phyloP scores from a whole-genome alignment of 495 filamentous ascomycete species.

The Xylaria telfairii region DNA sequence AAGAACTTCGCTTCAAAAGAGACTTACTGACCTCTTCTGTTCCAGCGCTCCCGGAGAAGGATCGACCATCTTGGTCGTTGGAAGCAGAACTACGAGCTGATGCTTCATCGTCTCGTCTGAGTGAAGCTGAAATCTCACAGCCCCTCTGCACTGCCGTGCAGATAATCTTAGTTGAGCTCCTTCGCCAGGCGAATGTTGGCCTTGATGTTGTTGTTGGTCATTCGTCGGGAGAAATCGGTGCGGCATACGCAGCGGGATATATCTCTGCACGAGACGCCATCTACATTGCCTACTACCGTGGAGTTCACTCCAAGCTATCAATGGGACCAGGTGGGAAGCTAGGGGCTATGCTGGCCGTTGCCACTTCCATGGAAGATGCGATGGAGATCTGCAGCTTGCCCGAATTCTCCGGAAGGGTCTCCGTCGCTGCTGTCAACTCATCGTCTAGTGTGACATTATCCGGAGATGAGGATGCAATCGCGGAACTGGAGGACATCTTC shows the following conservation, averaged over 20 bases:
- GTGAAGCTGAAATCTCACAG: slow-evolving; percentile 48
- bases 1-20: not conserved
- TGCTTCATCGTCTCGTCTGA: slow-evolving; percentile 32
- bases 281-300: slow-evolving; percentile 56
- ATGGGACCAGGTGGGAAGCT: too few relatives aligned
- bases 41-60: too few relatives aligned
- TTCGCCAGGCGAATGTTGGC: slow-evolving; percentile 49
- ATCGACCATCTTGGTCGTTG: slow-evolving; percentile 36
- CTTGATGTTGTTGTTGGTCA: slow-evolving; percentile 60
- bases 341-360: slow-evolving; percentile 62
- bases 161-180: slow-evolving; percentile 54
- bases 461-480: slow-evolving; percentile 44
- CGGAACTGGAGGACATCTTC: slow-evolving; percentile 40
- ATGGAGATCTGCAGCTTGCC: slow-evolving; percentile 38
- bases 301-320: too few relatives aligned
- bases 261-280: slow-evolving; percentile 49
- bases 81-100: slow-evolving; percentile 21
- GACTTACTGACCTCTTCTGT: slow-evolving; percentile 5
- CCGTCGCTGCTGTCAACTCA: slow-evolving; percentile 53
- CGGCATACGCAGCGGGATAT: slow-evolving; percentile 48
- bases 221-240: slow-evolving; percentile 62
- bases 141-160: slow-evolving; percentile 56
- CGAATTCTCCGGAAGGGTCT: slow-evolving; percentile 38
- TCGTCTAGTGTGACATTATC: slow-evolving; percentile 50
- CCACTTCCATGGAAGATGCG: slow-evolving; percentile 46